These are phyloP conservation scores for Lonicera japonica DNA, from an alignment of 129 eudicot genomes.

Conservation along the genomic window DNA sequence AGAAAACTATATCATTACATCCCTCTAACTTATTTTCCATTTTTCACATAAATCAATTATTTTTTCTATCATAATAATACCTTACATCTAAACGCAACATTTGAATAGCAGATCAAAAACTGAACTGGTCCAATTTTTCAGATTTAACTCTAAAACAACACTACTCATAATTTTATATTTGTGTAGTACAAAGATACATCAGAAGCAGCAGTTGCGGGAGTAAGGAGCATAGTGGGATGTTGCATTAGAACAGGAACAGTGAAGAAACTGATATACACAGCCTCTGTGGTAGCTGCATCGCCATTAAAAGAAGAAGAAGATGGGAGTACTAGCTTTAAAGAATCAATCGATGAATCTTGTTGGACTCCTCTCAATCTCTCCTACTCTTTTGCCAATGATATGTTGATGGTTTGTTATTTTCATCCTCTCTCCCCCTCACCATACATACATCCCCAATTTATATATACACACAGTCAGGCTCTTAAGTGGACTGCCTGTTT, in stretches of 20 bases:
- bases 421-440: neutral
- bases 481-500: too few species aligned
- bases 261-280: neutral
- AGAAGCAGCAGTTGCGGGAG: neutral
- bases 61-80: too few species aligned
- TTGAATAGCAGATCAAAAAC: too few species aligned
- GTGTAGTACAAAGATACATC: neutral
- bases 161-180: too few species aligned
- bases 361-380: constrained; percentile 49
- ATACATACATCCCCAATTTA: too few species aligned
- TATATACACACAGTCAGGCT: too few species aligned
- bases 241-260: neutral
- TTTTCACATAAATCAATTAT: too few species aligned
- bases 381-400: constrained; percentile 9
- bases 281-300: constrained; percentile 31
- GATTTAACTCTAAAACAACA: too few species aligned
- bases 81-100: too few species aligned
- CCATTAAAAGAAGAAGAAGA: constrained; percentile 54
- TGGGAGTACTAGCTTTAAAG: constrained; percentile 32
- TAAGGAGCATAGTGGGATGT: neutral
- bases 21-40: too few species aligned
- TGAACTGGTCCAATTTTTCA: too few species aligned
- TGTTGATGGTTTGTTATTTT: constrained; percentile 6
- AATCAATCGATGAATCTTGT: constrained; percentile 43
- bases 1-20: too few species aligned